Percentiles rank a stretch among this genome's conserved stretches.
Evolutionary conservation across 805 yeast genomes (phyloP).

Genomic region (Candida andamanensis): DNA sequence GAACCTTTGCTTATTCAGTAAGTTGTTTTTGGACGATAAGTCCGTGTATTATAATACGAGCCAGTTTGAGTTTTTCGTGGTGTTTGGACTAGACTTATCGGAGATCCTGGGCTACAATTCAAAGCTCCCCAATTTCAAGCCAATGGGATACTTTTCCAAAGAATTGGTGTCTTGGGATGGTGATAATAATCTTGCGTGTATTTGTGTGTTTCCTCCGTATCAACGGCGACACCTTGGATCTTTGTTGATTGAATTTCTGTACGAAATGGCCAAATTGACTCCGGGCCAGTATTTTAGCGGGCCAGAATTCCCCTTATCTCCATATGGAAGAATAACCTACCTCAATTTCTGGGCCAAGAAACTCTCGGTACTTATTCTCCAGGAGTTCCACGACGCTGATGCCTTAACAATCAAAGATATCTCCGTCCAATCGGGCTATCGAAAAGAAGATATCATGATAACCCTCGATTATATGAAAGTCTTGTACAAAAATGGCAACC

Average conservation of each 20-base stretch:
- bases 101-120: slow-evolving; percentile 1
- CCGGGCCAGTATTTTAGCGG: slow-evolving; percentile 67
- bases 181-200: slow-evolving; percentile 81
- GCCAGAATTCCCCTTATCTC: slow-evolving; percentile 88
- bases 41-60: slow-evolving; percentile 79
- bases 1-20: slow-evolving; percentile 76
- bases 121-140: slow-evolving; percentile 24
- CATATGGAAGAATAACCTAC: slow-evolving; percentile 73
- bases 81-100: slow-evolving; percentile 46
- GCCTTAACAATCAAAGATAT: slow-evolving; percentile 43
- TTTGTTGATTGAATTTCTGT: slow-evolving; percentile 76
- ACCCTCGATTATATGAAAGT: slow-evolving; percentile 53
- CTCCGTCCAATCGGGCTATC: slow-evolving; percentile 55
- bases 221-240: slow-evolving; percentile 78
- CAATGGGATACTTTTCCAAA: slow-evolving; percentile 91
- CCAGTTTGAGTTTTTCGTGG: slow-evolving; percentile 72
- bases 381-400: slow-evolving; percentile 4
- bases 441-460: slow-evolving; percentile 55
- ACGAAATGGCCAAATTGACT: slow-evolving; percentile 54
- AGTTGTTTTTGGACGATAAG: slow-evolving; percentile 84
- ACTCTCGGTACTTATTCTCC: slow-evolving; percentile 18
- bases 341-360: slow-evolving; percentile 66
- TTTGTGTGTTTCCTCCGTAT: slow-evolving; percentile 87
- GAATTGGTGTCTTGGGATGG: slow-evolving; percentile 75
- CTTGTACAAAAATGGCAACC: slow-evolving; percentile 9